Evolutionary conservation across 2,329 filamentous ascomycete species (phyloP).

Genomic region (Ophiostoma perfectum): DNA sequence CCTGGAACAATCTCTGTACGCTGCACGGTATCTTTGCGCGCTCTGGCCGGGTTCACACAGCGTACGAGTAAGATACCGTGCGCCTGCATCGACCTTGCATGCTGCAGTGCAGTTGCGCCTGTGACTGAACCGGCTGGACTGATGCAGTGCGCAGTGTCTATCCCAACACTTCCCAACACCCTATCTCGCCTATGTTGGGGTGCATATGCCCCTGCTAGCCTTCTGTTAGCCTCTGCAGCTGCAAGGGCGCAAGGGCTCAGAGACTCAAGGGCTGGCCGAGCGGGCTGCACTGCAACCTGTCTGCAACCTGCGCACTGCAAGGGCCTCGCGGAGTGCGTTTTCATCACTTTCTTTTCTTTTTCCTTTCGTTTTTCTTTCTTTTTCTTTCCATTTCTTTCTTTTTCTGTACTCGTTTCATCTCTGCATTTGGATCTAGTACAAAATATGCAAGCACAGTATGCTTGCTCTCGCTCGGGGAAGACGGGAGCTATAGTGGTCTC

Average conservation of each 20-base stretch:
- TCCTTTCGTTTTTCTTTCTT: too few species aligned
- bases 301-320: background rate
- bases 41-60: too few species aligned
- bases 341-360: too few species aligned
- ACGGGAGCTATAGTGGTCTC: constrained; percentile 12
- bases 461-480: constrained; percentile 6
- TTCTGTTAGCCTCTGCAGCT: background rate
- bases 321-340: too few species aligned
- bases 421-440: background rate
- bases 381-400: too few species aligned
- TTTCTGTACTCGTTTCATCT: too few species aligned
- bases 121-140: background rate
- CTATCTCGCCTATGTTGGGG: background rate
- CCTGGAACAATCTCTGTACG: too few species aligned
- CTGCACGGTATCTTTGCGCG: too few species aligned
- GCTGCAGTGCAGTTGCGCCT: background rate
- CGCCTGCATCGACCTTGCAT: too few species aligned
- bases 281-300: background rate
- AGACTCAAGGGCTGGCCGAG: too few species aligned
- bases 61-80: too few species aligned
- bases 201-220: background rate
- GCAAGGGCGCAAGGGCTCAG: background rate
- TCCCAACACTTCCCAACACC: constrained; percentile 3
- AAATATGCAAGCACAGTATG: background rate
- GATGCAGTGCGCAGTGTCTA: background rate